These are phyloP conservation scores for Kwoniella heveanensis DNA, from an alignment of 768 basidiomycete genomes.

Conservation along the genomic window DNA sequence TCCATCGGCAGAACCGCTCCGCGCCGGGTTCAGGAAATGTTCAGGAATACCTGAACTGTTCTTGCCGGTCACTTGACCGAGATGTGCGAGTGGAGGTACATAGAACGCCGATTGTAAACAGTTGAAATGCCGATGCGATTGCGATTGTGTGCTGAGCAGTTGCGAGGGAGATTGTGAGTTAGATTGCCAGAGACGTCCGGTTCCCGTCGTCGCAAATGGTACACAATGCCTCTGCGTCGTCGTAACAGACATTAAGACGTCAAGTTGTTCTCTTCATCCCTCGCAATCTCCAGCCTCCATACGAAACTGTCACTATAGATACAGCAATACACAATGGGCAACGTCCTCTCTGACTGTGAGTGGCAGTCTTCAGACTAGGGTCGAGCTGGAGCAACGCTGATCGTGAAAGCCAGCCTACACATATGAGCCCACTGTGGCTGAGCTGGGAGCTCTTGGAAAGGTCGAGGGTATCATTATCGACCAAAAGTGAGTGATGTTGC, in stretches of 20 bases:
- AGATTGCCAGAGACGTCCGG: too few relatives aligned
- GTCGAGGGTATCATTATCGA: conserved; percentile 3
- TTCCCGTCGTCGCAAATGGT: too few relatives aligned
- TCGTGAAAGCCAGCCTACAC: conserved; percentile 6
- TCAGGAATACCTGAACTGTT: too few relatives aligned
- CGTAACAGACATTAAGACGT: too few relatives aligned
- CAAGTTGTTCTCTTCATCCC: neutral
- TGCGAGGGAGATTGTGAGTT: neutral
- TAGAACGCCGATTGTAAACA: neutral
- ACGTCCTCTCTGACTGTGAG: conserved; percentile 19
- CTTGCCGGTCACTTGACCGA: conserved; percentile 11
- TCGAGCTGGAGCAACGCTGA: neutral
- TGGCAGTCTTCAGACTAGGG: neutral
- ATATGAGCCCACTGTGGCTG: conserved; percentile 14
- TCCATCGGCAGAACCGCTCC: neutral
- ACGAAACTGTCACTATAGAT: neutral
- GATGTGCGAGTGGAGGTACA: too few relatives aligned
- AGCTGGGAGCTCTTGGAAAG: conserved; percentile 16
- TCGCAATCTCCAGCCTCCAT: too few relatives aligned
- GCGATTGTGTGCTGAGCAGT: too few relatives aligned
- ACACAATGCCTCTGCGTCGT: too few relatives aligned
- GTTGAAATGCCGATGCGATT: neutral
- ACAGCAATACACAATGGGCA: conserved; percentile 12
- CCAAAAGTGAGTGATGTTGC: conserved; percentile 2
- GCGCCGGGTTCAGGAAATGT: too few relatives aligned